Evolutionary conservation across 306 rosid species (phyloP).

Genomic region (Biancaea sappan): DNA sequence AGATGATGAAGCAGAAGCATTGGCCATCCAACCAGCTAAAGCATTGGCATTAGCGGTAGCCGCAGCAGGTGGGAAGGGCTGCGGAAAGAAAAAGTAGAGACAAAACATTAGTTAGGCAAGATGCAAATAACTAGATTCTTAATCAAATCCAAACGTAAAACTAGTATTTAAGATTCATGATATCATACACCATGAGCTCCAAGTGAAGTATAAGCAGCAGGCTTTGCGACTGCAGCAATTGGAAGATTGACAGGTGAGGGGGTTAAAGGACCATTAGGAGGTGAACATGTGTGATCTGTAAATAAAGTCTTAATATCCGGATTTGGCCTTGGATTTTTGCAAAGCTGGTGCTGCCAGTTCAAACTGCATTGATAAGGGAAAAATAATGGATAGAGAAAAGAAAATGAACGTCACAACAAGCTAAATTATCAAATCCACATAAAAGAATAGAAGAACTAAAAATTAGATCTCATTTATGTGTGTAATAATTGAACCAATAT

Average conservation of each 20-base stretch:
- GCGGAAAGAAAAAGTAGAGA: conserved; percentile 29
- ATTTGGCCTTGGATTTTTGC: conserved; percentile 71
- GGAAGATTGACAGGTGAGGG: conserved; percentile 76
- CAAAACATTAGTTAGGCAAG: conserved; percentile 22
- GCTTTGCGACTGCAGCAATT: conserved; percentile 70
- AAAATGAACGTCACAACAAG: conserved; percentile 7
- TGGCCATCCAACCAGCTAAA: conserved; percentile 92
- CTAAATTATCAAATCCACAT: conserved; percentile 11
- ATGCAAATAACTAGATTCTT: background rate
- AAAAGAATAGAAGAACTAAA: background rate
- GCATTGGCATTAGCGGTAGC: conserved; percentile 73
- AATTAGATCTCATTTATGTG: background rate
- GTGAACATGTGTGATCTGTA: conserved; percentile 74
- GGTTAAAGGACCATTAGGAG: conserved; percentile 66
- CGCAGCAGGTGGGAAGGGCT: conserved; percentile 76
- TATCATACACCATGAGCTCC: conserved; percentile 77
- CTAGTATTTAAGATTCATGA: conserved; percentile 45
- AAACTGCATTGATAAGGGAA: conserved; percentile 58
- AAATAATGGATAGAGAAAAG: conserved; percentile 1
- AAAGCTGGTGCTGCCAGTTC: conserved; percentile 95
- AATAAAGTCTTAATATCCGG: conserved; percentile 87
- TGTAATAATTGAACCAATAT: conserved; percentile 5
- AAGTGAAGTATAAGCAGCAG: conserved; percentile 63
- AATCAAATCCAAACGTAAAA: background rate
- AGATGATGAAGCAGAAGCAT: conserved; percentile 84